Evolutionary conservation across 352 stramenopile species (phyloP).

Genomic region (Phytophthora capsici): DNA sequence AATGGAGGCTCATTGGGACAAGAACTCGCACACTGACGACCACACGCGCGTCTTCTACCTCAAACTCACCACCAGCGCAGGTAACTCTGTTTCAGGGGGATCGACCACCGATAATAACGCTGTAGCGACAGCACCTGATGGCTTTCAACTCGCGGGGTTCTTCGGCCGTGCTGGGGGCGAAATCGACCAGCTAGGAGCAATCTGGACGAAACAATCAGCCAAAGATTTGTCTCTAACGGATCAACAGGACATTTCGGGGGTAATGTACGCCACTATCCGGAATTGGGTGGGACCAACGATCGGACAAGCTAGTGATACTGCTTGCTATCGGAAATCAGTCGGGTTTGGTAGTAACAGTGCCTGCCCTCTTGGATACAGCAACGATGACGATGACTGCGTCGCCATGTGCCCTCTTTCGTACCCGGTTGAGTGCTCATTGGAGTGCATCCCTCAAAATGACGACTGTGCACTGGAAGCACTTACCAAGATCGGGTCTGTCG

Average conservation of each 20-base stretch:
- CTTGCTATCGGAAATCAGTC: conserved; percentile 21
- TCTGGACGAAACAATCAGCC: conserved; percentile 19
- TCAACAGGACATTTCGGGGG: not conserved
- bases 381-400: conserved; percentile 13
- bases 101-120: not conserved
- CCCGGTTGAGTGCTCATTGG: conserved; percentile 48
- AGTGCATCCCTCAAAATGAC: conserved; percentile 59
- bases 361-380: conserved; percentile 16
- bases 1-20: conserved; percentile 16
- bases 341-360: conserved; percentile 1
- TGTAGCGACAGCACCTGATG: conserved; percentile 3
- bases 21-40: conserved; percentile 7
- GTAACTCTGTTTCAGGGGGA: conserved; percentile 8
- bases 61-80: conserved; percentile 9
- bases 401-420: conserved; percentile 52
- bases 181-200: conserved; percentile 21
- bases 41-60: conserved; percentile 23
- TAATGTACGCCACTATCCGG: conserved; percentile 8
- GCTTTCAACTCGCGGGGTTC: conserved; percentile 17
- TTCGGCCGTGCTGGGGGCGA: conserved; percentile 7
- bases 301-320: conserved; percentile 14
- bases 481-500: conserved; percentile 34
- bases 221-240: conserved; percentile 7
- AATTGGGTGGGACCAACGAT: conserved; percentile 28
- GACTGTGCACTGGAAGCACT: conserved; percentile 43